A percentile compares a stretch with the other conserved stretches of the same genome.
These are phyloP conservation scores for Alectoria sarmentosa DNA, from an alignment of 495 filamentous ascomycete genomes.

Conservation along the genomic window DNA sequence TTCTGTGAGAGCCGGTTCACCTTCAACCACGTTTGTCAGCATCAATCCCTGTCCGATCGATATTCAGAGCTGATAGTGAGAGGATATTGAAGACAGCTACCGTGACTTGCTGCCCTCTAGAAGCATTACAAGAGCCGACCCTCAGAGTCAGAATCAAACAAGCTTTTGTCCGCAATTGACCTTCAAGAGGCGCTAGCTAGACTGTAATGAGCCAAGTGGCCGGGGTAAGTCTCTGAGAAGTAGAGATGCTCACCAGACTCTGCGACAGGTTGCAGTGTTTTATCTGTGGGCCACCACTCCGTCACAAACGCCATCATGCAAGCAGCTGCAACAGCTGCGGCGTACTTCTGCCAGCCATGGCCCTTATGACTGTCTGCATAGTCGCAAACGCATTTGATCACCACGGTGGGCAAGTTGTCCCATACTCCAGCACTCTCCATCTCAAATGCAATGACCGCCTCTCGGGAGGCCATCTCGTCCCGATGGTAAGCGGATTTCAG, in stretches of 20 bases:
- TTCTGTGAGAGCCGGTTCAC: too few relatives aligned
- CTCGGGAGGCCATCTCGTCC: slow-evolving; percentile 20
- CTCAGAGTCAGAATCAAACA: too few relatives aligned
- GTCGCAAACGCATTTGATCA: slow-evolving; percentile 39
- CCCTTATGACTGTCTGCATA: slow-evolving; percentile 41
- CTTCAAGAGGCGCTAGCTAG: too few relatives aligned
- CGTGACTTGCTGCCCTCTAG: too few relatives aligned
- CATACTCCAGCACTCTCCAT: slow-evolving; percentile 41
- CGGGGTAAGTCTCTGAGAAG: too few relatives aligned
- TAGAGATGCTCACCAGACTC: background rate
- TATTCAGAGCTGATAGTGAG: too few relatives aligned
- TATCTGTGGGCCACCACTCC: slow-evolving; percentile 11
- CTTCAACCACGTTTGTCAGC: too few relatives aligned
- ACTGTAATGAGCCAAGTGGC: too few relatives aligned
- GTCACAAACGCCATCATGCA: slow-evolving; percentile 28
- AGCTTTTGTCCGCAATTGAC: too few relatives aligned
- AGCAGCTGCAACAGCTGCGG: slow-evolving; percentile 33
- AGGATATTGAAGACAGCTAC: too few relatives aligned
- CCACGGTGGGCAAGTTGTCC: slow-evolving; percentile 32
- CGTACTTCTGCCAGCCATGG: slow-evolving; percentile 38
- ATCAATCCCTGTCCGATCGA: too few relatives aligned
- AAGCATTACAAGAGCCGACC: too few relatives aligned
- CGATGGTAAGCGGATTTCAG: slow-evolving; percentile 31
- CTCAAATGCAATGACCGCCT: slow-evolving; percentile 36
- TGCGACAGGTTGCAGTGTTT: background rate